Conservation (phyloP, 78 protist species). For the Tieghemostelium lacteum region DNA sequence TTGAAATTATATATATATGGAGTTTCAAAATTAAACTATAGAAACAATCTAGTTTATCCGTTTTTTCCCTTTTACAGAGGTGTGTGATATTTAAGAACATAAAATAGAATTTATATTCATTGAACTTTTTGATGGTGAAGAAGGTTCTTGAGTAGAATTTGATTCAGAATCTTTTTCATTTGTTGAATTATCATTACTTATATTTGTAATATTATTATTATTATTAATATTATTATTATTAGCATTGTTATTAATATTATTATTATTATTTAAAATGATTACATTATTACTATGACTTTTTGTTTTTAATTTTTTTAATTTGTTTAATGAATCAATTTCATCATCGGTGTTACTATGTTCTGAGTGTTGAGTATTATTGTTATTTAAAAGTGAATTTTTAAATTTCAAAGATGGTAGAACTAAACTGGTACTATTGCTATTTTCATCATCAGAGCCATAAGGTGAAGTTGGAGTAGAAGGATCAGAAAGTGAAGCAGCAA, state of each 20-base stretch:
- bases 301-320: neutral
- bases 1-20: no score
- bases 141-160: neutral
- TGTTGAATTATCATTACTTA: neutral
- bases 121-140: neutral
- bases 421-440: neutral
- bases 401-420: neutral
- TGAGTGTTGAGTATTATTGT: neutral
- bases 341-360: neutral
- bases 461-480: constrained; percentile 1
- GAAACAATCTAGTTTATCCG: no score
- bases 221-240: neutral
- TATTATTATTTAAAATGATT: neutral
- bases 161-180: neutral
- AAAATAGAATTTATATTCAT: constrained; percentile 41
- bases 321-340: neutral
- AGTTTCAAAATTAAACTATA: no score
- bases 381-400: neutral
- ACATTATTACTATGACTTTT: neutral
- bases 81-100: no score
- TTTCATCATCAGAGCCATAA: neutral
- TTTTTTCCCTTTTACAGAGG: no score
- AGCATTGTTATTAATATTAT: neutral
- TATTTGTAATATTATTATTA: neutral
- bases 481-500: constrained; percentile 24